These are phyloP conservation scores for Thielaviopsis euricoi DNA, from an alignment of 2,329 filamentous ascomycete species.

Conservation along the genomic window DNA sequence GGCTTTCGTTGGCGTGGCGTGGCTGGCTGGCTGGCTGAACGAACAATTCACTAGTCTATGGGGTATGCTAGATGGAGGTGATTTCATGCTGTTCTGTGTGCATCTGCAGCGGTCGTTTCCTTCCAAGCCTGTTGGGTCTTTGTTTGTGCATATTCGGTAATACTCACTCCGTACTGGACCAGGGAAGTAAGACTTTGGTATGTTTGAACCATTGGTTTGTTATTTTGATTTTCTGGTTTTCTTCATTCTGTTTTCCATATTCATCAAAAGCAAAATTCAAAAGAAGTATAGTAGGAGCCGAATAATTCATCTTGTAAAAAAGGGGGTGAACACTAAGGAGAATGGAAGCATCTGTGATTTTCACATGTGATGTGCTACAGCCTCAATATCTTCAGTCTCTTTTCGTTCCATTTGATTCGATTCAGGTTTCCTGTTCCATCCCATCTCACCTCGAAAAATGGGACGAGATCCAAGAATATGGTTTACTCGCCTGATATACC, in stretches of 20 bases:
- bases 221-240: too few relatives aligned
- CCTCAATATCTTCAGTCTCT: background rate
- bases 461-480: background rate
- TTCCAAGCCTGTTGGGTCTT: too few relatives aligned
- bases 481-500: background rate
- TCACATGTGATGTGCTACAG: too few relatives aligned
- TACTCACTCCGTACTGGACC: background rate
- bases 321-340: too few relatives aligned
- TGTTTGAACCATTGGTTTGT: too few relatives aligned
- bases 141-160: too few relatives aligned
- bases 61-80: background rate
- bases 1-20: background rate
- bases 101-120: background rate
- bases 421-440: too few relatives aligned
- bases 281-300: too few relatives aligned
- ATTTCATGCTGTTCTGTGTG: background rate
- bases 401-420: background rate
- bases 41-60: background rate
- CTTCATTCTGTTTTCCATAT: background rate
- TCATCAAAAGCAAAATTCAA: too few relatives aligned
- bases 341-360: too few relatives aligned
- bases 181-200: background rate
- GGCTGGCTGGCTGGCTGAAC: background rate
- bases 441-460: background rate
- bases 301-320: too few relatives aligned